Evolutionary conservation across 2,329 filamentous ascomycete species (phyloP), one percentile per base, ranked within the genome.

Genomic region (Cercospora nicotianae): DNA sequence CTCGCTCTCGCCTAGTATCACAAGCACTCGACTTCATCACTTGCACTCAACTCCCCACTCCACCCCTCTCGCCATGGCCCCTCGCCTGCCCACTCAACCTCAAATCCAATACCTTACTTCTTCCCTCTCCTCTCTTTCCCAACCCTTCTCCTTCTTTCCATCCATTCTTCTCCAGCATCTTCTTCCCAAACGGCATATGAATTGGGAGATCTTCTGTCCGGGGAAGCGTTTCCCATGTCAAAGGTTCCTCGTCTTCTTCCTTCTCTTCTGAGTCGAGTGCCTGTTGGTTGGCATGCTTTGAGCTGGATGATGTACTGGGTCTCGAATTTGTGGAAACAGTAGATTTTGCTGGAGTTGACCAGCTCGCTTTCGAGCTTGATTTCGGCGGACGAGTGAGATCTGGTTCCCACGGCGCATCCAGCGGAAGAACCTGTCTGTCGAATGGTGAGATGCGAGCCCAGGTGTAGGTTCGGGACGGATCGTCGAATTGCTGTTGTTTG

Each of bases 101-200:
- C 53, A 58, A 12, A 58, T 58, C 53, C 6, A 58, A 2, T 3
- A 12, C n/a, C 26, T 58, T 33, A 9, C n/a, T 30, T 12, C 53
- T 30, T 2, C 53, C 53, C 53, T 58, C 53, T 2, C 53, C 26
- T 18, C n/a, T 58, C 7, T 58, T 58, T 0, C 53, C 53, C 26
- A 58, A 13, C 1, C 53, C 53, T n/a, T 58, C 53, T 12, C 53
- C 53, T 30, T 58, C 53, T 16, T 31, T 58, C 53, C 53, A 58
- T 28, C 53, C 53, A 58, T 30, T 30, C 53, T 58, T 58, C 53
- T 58, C 53, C 6, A 58, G 16, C 53, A 58, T 58, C 53, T 18
- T 58, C 53, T 30, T 58, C 7, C 53, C 53, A 12, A 58, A 58
- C 7, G n/a, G 30, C 16, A 30, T 58, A 12, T 20, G 12, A 1